Conservation (phyloP, 768 basidiomycete species). For the Pleurotus giganteus region DNA sequence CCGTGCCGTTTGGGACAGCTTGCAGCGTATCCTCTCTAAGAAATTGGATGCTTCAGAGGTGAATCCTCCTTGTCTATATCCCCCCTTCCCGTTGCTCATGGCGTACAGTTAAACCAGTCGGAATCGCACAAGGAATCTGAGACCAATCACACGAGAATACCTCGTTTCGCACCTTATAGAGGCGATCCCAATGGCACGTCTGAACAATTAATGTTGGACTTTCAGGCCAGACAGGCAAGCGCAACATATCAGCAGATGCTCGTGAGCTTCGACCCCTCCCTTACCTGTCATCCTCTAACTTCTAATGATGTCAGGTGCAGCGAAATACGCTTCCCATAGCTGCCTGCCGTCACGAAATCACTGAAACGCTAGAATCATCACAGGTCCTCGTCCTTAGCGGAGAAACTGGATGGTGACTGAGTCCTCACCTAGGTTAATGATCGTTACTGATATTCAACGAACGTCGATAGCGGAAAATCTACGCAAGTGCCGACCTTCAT, state of each 20-base stretch:
- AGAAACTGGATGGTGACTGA: slow-evolving; percentile 39
- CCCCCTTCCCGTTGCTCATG: neutral
- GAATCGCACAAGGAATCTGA: neutral
- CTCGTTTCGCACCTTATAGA: neutral
- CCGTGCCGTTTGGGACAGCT: slow-evolving; percentile 65
- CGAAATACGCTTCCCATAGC: slow-evolving; percentile 87
- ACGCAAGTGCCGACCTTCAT: slow-evolving; percentile 95
- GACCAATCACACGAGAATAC: neutral
- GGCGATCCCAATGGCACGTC: slow-evolving; percentile 23
- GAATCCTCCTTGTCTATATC: slow-evolving; percentile 4
- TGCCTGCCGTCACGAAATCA: slow-evolving; percentile 70
- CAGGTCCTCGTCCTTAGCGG: slow-evolving; percentile 84
- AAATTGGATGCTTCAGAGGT: slow-evolving; percentile 52
- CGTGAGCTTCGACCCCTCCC: slow-evolving; percentile 40
- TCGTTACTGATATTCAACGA: slow-evolving; percentile 2
- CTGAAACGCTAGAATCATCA: slow-evolving; percentile 62
- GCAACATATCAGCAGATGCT: slow-evolving; percentile 85
- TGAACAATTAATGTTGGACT: slow-evolving; percentile 56
- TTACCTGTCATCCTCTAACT: slow-evolving; percentile 2
- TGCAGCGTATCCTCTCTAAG: slow-evolving; percentile 61
- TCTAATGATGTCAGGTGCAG: slow-evolving; percentile 46
- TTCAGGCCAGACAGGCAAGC: slow-evolving; percentile 60
- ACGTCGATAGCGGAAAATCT: slow-evolving; percentile 84
- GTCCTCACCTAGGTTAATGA: slow-evolving; percentile 5
- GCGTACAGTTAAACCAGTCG: neutral